phyloP scores from a whole-genome alignment of 495 filamentous ascomycete genomes.

The Aspergillus taichungensis region DNA sequence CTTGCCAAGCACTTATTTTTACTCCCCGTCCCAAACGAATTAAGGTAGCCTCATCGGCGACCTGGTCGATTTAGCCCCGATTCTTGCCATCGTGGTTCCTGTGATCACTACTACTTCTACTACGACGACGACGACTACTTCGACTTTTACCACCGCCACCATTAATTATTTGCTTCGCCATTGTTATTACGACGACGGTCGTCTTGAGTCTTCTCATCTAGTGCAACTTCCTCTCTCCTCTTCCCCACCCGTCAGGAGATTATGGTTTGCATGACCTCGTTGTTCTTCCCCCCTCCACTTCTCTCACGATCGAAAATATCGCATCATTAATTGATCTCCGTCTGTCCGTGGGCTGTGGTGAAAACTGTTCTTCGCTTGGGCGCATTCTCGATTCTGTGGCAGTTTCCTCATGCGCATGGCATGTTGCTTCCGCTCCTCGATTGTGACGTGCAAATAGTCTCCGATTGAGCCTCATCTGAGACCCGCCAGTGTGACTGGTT shows the following conservation, averaged over 20 bases:
- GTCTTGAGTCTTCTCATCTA: no score
- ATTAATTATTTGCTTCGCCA: not conserved
- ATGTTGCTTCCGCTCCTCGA: constrained; percentile 5
- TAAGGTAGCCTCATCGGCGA: no score
- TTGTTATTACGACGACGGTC: not conserved
- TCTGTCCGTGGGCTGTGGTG: no score
- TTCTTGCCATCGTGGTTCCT: not conserved
- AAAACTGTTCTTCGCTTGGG: not conserved
- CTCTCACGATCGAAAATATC: not conserved
- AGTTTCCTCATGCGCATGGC: not conserved
- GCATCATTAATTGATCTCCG: not conserved
- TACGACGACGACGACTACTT: not conserved
- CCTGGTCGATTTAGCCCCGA: no score
- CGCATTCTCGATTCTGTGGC: not conserved
- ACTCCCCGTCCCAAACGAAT: no score
- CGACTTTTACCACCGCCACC: not conserved
- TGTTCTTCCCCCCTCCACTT: not conserved
- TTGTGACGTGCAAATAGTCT: constrained; percentile 13
- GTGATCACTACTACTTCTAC: not conserved
- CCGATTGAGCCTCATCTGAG: constrained; percentile 19
- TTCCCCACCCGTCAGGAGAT: not conserved
- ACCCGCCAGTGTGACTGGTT: constrained; percentile 1
- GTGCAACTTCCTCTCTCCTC: not conserved
- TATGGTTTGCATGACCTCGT: not conserved
- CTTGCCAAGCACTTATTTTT: not conserved